Evolutionary conservation across 208 protist species (phyloP).

Genomic region (Acanthamoeba castellanii): DNA sequence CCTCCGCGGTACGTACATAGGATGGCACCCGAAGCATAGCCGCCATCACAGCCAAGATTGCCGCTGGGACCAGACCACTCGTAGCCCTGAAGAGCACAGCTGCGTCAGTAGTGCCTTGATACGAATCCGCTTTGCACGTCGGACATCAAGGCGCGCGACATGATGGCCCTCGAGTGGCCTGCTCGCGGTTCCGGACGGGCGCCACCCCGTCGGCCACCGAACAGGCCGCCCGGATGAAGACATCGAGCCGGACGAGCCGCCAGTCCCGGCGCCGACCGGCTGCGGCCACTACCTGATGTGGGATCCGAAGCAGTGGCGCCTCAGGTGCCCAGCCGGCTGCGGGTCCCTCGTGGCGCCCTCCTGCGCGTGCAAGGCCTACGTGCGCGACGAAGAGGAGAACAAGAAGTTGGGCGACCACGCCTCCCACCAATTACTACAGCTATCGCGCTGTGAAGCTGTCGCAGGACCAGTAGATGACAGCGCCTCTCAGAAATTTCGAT

Average conservation of each 20-base stretch:
- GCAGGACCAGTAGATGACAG: too few species aligned
- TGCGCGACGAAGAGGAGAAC: not conserved
- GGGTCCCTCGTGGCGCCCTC: not conserved
- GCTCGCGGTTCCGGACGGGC: not conserved
- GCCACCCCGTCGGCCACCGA: not conserved
- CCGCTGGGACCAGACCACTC: not conserved
- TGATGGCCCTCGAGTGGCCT: slow-evolving; percentile 10
- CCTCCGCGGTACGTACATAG: slow-evolving; percentile 22
- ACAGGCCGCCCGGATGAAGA: slow-evolving; percentile 10
- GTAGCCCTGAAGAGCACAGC: not conserved
- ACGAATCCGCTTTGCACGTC: too few species aligned
- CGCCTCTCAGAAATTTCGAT: too few species aligned
- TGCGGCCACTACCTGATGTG: slow-evolving; percentile 9
- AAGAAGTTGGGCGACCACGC: not conserved
- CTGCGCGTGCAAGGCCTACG: not conserved
- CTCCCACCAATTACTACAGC: not conserved
- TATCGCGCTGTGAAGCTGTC: not conserved
- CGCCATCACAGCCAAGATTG: slow-evolving; percentile 44
- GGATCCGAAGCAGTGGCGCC: not conserved
- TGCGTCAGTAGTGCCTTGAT: not conserved
- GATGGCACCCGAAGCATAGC: slow-evolving; percentile 36
- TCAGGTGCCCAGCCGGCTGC: not conserved
- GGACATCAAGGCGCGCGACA: not conserved
- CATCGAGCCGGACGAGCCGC: not conserved
- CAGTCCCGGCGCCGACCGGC: not conserved